These are phyloP conservation scores for Nakataea oryzae DNA, from an alignment of 2,329 filamentous ascomycete genomes.

Conservation along the genomic window DNA sequence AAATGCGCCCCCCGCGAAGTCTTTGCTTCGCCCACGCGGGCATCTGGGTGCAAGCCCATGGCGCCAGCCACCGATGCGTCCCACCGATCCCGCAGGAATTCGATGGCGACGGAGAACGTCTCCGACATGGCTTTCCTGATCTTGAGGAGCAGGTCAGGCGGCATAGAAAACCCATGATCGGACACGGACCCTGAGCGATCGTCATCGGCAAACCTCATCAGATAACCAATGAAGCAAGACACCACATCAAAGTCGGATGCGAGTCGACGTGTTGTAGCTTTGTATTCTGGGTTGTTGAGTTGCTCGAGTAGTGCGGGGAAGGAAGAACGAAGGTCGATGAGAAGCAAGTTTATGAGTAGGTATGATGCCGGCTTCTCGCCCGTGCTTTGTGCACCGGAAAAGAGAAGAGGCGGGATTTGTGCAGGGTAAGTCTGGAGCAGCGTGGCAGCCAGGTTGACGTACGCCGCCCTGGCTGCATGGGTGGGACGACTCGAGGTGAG, in stretches of 20 bases:
- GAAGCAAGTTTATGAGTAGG: slow-evolving; percentile 51
- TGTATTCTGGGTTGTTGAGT: slow-evolving; percentile 45
- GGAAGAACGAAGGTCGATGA: slow-evolving; percentile 55
- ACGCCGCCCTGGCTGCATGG: slow-evolving; percentile 42
- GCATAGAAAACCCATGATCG: slow-evolving; percentile 26
- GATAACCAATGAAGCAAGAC: slow-evolving; percentile 47
- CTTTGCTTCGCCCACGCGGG: slow-evolving; percentile 31
- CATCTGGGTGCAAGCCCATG: slow-evolving; percentile 48
- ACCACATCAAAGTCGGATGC: slow-evolving; percentile 53
- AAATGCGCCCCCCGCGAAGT: slow-evolving; percentile 25
- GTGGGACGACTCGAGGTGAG: slow-evolving; percentile 46
- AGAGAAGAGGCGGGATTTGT: slow-evolving; percentile 36
- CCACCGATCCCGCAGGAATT: slow-evolving; percentile 61
- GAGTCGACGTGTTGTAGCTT: slow-evolving; percentile 38
- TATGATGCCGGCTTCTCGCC: slow-evolving; percentile 47
- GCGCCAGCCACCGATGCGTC: slow-evolving; percentile 54
- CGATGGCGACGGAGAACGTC: slow-evolving; percentile 50
- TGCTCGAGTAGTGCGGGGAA: slow-evolving; percentile 48
- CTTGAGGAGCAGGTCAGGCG: slow-evolving; percentile 50
- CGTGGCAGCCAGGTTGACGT: slow-evolving; percentile 46
- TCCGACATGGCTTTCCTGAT: slow-evolving; percentile 51
- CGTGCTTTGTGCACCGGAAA: slow-evolving; percentile 27
- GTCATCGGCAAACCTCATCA: slow-evolving; percentile 44
- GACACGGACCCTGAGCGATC: slow-evolving; percentile 16
- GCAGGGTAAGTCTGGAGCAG: slow-evolving; percentile 45